A percentile compares a stretch with the other conserved stretches of the same genome.
These are phyloP conservation scores for Trichosporon faecale DNA, from an alignment of 1,284 basidiomycete genomes.

Conservation along the genomic window DNA sequence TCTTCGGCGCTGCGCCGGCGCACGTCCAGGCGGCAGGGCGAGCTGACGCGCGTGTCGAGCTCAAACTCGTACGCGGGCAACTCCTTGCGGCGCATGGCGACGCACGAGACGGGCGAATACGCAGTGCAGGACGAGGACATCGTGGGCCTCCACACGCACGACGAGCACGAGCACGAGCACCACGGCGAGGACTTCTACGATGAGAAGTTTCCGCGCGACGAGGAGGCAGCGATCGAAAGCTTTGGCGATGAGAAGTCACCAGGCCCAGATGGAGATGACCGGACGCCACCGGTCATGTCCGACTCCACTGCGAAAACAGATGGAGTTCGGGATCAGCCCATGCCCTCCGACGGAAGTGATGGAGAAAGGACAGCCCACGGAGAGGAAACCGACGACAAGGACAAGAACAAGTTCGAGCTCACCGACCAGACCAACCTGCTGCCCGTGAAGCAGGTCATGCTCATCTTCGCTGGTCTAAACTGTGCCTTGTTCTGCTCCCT, in stretches of 20 bases:
- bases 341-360: background rate
- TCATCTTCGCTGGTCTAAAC: constrained; percentile 61
- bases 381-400: background rate
- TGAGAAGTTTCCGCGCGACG: background rate
- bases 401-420: constrained; percentile 44
- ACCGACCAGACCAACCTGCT: constrained; percentile 72
- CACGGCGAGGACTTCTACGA: constrained; percentile 3
- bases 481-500: constrained; percentile 56
- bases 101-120: constrained; percentile 47
- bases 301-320: background rate
- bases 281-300: background rate
- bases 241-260: background rate
- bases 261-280: background rate
- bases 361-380: background rate
- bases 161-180: constrained; percentile 35
- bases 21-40: background rate
- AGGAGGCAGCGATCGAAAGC: background rate
- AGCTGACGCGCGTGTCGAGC: constrained; percentile 10
- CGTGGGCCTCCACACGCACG: constrained; percentile 27
- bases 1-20: background rate
- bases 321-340: background rate
- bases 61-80: constrained; percentile 10
- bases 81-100: constrained; percentile 42
- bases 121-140: constrained; percentile 22
- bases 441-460: constrained; percentile 62